Evolutionary conservation across 305 asterid genomes (phyloP).

Genomic region (Euphrasia arctica): DNA sequence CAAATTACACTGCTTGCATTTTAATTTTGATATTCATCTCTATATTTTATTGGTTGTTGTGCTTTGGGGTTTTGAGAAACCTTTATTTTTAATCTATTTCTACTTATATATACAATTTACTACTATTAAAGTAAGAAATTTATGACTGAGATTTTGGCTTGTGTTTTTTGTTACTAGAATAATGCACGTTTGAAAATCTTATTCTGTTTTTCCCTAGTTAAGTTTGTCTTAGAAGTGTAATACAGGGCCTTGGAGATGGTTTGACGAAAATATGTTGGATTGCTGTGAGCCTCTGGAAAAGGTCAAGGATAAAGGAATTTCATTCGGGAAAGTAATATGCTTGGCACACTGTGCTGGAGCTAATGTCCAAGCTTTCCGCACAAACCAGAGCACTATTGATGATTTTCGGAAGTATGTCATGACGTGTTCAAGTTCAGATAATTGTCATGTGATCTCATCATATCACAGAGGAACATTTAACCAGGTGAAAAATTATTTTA

Average conservation of each 20-base stretch:
- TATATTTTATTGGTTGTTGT: constrained; percentile 10
- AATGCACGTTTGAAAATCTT: constrained; percentile 21
- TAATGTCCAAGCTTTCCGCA: constrained; percentile 81
- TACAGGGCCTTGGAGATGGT: constrained; percentile 99
- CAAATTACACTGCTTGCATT: not conserved
- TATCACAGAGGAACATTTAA: constrained; percentile 76
- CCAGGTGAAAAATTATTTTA: constrained; percentile 45
- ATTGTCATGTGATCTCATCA: constrained; percentile 81
- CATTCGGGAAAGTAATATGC: constrained; percentile 96
- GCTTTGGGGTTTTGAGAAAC: constrained; percentile 3
- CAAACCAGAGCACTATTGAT: constrained; percentile 73
- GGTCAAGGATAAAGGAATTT: constrained; percentile 77
- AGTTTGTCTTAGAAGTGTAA: constrained; percentile 21
- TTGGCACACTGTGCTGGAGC: constrained; percentile 99
- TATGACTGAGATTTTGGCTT: constrained; percentile 9
- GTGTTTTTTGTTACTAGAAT: constrained; percentile 13
- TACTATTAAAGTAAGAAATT: not conserved
- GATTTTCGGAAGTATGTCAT: constrained; percentile 79
- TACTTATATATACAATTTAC: not conserved
- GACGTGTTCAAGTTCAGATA: constrained; percentile 70
- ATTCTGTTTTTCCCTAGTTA: constrained; percentile 4
- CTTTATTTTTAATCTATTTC: not conserved
- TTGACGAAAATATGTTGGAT: constrained; percentile 94
- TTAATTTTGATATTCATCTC: constrained; percentile 12
- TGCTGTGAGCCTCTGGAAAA: constrained; percentile 96